Evolutionary conservation across 1,284 basidiomycete genomes (phyloP).

Genomic region (Microbotryum lychnidis-dioicae): DNA sequence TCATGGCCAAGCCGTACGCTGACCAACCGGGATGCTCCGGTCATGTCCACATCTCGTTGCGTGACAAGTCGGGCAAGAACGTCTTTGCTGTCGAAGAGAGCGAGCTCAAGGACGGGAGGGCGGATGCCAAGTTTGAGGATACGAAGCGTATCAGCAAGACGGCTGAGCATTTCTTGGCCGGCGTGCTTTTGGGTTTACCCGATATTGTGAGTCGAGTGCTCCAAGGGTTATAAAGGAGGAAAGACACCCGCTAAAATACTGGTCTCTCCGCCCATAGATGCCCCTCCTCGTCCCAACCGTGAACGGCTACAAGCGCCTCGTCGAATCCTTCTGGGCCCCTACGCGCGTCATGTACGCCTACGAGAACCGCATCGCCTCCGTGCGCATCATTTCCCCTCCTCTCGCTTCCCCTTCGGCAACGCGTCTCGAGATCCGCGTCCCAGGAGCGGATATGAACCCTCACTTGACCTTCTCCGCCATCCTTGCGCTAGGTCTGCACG

Average conservation of each 20-base stretch:
- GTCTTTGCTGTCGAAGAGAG: conserved; percentile 62
- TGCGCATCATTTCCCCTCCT: conserved; percentile 84
- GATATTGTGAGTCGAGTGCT: conserved; percentile 47
- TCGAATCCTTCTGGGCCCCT: conserved; percentile 46
- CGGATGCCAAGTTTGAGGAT: conserved; percentile 65
- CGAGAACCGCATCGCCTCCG: conserved; percentile 82
- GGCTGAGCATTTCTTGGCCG: conserved; percentile 88
- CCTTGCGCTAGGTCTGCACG: conserved; percentile 74
- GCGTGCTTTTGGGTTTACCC: conserved; percentile 74
- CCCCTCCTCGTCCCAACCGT: conserved; percentile 38
- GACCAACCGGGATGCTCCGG: conserved; percentile 44
- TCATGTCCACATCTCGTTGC: conserved; percentile 84
- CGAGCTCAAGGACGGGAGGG: conserved; percentile 56
- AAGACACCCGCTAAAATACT: no score
- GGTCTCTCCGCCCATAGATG: conserved; percentile 18
- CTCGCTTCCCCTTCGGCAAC: conserved; percentile 70
- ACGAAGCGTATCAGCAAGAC: conserved; percentile 72
- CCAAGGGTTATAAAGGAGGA: no score
- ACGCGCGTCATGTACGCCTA: conserved; percentile 74
- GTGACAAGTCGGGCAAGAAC: conserved; percentile 61
- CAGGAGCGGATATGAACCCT: conserved; percentile 85
- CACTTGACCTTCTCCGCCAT: conserved; percentile 80
- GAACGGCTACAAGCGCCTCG: conserved; percentile 76
- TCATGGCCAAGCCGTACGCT: conserved; percentile 83
- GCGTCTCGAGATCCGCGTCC: conserved; percentile 59